Base-by-base conservation (phyloP, 768 basidiomycete genomes). In the Phanerochaete carnosa region DNA sequence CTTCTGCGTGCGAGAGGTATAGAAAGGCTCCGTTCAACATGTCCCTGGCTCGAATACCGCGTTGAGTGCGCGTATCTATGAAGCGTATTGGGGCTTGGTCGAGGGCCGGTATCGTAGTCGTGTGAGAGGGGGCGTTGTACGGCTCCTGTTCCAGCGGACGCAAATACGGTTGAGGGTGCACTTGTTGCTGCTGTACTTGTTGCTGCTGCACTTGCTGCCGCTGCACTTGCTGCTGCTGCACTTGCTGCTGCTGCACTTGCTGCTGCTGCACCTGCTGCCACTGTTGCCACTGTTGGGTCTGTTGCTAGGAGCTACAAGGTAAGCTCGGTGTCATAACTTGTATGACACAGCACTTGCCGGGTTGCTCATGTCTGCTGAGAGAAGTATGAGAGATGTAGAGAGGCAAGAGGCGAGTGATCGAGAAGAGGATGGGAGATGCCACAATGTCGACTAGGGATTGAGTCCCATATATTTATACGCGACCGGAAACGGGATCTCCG, bases 401-500 rank as follows among this genome's bases (percentile, higher is more conserved):
- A 19, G 19, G 11, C 4, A 43, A 19, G 16, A 43, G 39, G 16
- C 16, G 39, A 43, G 39, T 9, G 19, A 4, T 8, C 16, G 39
- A 43, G 39, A 19, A 19, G 19, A 19, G 39, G 16, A 9, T 43
- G 28, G 15, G 51, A n/a, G 51, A 50, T 52, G 51, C 8, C 19
- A n/a, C 7, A n/a, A 13, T 32, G 30, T 52, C 16, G 30, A 16
- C 19, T 29, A 52, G 30, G 19, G 39, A 19, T 4, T 43, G 47
- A 5, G 22, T 15, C 23, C 25, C n/a, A n/a, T n/a, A n/a, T 52
- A 43, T 55, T 55, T 55, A 55, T 55, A 35, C 35, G 23, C 6
- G n/a, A 13, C 54, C 23, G 51, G 54, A n/a, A 43, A 49, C 11
- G 37, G 25, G 54, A 55, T 55, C 54, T 25, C 39, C 54, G 54